phyloP scores from a whole-genome alignment of 1,284 basidiomycete species.

The Neolentinus lepideus region DNA sequence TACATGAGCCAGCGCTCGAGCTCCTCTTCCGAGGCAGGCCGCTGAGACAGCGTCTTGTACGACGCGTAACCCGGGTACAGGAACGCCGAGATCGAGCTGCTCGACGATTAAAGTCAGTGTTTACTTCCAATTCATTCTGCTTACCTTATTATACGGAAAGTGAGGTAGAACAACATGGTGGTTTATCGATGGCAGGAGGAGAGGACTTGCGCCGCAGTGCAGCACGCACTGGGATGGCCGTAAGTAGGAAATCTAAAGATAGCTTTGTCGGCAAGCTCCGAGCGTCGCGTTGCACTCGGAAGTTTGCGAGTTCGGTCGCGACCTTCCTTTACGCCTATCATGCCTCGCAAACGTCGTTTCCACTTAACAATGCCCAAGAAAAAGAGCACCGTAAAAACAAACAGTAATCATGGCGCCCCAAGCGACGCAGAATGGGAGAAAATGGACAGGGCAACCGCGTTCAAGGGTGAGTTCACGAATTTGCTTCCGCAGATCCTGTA shows the following conservation, averaged over 20 bases:
- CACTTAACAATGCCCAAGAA: neutral
- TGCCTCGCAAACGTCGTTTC: neutral
- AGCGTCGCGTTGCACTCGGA: neutral
- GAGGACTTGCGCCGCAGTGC: neutral
- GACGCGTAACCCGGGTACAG: conserved; percentile 83
- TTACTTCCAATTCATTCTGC: neutral
- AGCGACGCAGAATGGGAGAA: neutral
- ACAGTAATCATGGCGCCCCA: neutral
- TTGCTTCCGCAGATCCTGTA: neutral
- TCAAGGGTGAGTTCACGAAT: neutral
- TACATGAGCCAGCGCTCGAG: conserved; percentile 88
- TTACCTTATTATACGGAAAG: conserved; percentile 20
- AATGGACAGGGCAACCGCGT: neutral
- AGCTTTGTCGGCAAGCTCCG: neutral
- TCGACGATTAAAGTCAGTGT: conserved; percentile 5
- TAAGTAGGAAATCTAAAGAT: neutral
- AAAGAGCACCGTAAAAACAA: neutral
- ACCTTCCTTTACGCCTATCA: neutral
- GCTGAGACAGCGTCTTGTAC: conserved; percentile 76
- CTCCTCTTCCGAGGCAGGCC: conserved; percentile 72
- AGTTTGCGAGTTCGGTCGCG: no score
- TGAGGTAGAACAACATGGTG: conserved; percentile 22
- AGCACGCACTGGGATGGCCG: neutral
- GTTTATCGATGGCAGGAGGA: neutral
- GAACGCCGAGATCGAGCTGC: conserved; percentile 61